These are phyloP conservation scores for Aspergillus pseudonomiae DNA, from an alignment of 2,329 filamentous ascomycete genomes.

Conservation along the genomic window DNA sequence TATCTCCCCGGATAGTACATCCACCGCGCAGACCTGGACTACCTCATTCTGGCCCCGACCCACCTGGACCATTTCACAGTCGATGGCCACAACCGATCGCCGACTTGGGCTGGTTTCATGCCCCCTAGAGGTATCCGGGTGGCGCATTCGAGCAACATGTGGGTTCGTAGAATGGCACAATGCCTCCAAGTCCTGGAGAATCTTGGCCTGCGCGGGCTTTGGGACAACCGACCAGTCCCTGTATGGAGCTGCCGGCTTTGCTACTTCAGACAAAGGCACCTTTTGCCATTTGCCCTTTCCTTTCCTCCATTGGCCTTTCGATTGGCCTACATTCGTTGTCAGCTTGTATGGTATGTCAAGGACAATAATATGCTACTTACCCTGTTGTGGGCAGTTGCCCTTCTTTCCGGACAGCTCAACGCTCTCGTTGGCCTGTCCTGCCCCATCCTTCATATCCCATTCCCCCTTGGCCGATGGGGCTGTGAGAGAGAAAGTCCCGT, in stretches of 20 bases:
- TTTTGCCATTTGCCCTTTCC: not conserved
- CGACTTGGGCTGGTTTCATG: not conserved
- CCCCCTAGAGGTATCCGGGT: not conserved
- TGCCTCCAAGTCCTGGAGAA: not conserved
- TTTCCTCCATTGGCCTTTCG: not conserved
- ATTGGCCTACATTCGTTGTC: not conserved
- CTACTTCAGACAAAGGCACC: not conserved
- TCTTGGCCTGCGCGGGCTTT: not conserved
- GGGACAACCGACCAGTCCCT: not conserved
- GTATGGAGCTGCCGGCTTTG: not conserved
- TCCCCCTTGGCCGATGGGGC: not conserved
- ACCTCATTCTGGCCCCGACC: not conserved
- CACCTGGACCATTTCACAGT: not conserved
- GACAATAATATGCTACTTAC: not conserved
- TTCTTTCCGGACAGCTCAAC: not conserved
- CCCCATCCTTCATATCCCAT: not conserved
- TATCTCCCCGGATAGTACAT: not conserved
- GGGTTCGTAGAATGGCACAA: not conserved
- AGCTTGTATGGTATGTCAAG: not conserved
- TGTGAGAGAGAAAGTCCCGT: not conserved
- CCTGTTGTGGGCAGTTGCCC: not conserved
- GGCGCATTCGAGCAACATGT: not conserved
- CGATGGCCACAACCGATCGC: not conserved
- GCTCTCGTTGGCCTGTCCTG: not conserved
- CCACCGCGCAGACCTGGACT: not conserved